Conservation (phyloP, 192 early-diverging fungal genomes). For the Gryganskiella cystojenkinii region DNA sequence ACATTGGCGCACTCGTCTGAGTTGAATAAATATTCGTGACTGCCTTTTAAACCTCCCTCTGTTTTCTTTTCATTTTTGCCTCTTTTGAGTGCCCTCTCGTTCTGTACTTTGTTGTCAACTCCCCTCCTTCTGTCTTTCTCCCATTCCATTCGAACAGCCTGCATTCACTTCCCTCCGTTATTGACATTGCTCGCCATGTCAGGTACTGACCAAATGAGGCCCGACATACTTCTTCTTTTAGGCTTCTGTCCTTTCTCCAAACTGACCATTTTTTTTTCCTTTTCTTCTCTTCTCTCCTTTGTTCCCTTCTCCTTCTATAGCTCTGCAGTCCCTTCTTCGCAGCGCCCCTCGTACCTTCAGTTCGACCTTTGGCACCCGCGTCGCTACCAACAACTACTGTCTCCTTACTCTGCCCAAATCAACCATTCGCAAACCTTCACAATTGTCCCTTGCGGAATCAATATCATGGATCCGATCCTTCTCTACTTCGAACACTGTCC, state of each 20-base stretch:
- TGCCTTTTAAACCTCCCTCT: background rate
- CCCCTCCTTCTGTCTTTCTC: too few relatives aligned
- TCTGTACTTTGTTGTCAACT: too few relatives aligned
- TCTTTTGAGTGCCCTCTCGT: background rate
- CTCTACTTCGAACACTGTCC: slow-evolving; percentile 7
- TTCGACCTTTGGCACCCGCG: too few relatives aligned
- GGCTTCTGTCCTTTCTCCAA: background rate
- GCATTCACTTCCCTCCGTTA: too few relatives aligned
- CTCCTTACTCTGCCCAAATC: background rate
- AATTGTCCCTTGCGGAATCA: background rate
- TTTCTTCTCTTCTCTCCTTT: too few relatives aligned
- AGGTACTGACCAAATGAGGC: too few relatives aligned
- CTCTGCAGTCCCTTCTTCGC: slow-evolving; percentile 15
- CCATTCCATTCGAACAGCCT: too few relatives aligned
- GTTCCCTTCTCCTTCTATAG: background rate
- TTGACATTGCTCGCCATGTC: slow-evolving; percentile 16
- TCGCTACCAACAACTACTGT: background rate
- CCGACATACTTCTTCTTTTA: background rate
- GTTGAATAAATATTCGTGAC: background rate
- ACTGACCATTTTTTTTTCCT: background rate
- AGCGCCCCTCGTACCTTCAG: background rate
- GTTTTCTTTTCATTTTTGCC: background rate
- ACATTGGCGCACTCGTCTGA: slow-evolving; percentile 74
- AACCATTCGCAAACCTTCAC: background rate
- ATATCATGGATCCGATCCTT: slow-evolving; percentile 6